phyloP scores from a whole-genome alignment of 2,329 filamentous ascomycete genomes.

The Cytospora chrysosperma region DNA sequence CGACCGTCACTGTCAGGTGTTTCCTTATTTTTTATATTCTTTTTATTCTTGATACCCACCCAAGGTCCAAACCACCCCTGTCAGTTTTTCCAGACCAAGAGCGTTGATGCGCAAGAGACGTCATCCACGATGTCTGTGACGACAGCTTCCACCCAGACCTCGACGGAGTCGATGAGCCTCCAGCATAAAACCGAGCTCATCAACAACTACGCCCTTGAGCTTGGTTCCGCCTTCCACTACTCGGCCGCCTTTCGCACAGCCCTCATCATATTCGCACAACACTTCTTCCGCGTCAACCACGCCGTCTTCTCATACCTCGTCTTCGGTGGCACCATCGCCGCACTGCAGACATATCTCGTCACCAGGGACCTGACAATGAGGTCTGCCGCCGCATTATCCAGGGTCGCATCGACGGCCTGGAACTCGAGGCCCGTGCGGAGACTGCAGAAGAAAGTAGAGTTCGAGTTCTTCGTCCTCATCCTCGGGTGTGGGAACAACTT shows the following conservation, averaged over 20 bases:
- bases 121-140: slow-evolving; percentile 13
- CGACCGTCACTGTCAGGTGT: too few relatives aligned
- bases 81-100: not conserved
- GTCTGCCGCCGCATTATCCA: slow-evolving; percentile 15
- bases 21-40: too few relatives aligned
- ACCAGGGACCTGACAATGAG: slow-evolving; percentile 27
- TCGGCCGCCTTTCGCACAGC: slow-evolving; percentile 3
- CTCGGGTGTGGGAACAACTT: slow-evolving; percentile 50
- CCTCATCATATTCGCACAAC: slow-evolving; percentile 10
- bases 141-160: slow-evolving; percentile 8
- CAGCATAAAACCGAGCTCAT: slow-evolving; percentile 12
- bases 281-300: slow-evolving; percentile 15
- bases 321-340: slow-evolving; percentile 32
- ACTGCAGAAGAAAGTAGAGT: slow-evolving; percentile 48
- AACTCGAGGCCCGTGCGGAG: slow-evolving; percentile 36
- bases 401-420: slow-evolving; percentile 36
- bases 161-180: slow-evolving; percentile 16
- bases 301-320: slow-evolving; percentile 25
- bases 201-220: slow-evolving; percentile 15
- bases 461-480: slow-evolving; percentile 52
- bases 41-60: not conserved
- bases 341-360: slow-evolving; percentile 32
- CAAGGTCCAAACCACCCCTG: not conserved
- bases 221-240: slow-evolving; percentile 5
- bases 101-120: not conserved